Percentiles rank a stretch among this genome's conserved stretches.
phyloP scores from a whole-genome alignment of 1,139 yeast genomes.

The Diutina ranongensis region DNA sequence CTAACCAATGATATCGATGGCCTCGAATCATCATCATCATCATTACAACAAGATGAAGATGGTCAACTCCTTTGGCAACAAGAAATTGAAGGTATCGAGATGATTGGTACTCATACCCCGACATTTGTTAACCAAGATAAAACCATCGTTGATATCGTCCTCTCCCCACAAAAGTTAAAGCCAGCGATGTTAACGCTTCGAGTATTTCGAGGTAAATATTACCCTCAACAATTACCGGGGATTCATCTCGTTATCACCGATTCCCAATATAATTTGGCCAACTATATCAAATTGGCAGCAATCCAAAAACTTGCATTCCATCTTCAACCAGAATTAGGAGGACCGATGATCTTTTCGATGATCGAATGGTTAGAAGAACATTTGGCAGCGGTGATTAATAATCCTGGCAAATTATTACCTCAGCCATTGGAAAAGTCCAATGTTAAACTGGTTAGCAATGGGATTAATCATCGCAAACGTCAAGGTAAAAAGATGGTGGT shows the following conservation, averaged over 20 bases:
- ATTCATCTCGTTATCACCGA: constrained; percentile 41
- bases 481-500: not conserved
- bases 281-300: constrained; percentile 61
- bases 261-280: constrained; percentile 44
- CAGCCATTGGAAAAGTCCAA: no score
- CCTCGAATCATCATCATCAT: constrained; percentile 9
- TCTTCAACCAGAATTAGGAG: constrained; percentile 42
- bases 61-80: constrained; percentile 50
- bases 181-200: constrained; percentile 31
- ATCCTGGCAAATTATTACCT: constrained; percentile 46
- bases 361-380: constrained; percentile 70
- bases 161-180: constrained; percentile 21
- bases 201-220: constrained; percentile 38
- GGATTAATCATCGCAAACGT: not conserved
- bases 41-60: constrained; percentile 9
- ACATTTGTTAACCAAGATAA: constrained; percentile 14
- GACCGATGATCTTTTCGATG: constrained; percentile 52
- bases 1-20: constrained; percentile 32
- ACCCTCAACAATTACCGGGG: constrained; percentile 56
- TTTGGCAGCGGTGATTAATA: constrained; percentile 40
- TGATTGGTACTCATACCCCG: constrained; percentile 30
- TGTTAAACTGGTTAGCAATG: no score
- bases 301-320: constrained; percentile 35
- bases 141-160: constrained; percentile 19
- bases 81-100: constrained; percentile 61